These are phyloP conservation scores for Neurospora tetraspora DNA, from an alignment of 495 filamentous ascomycete species.

Conservation along the genomic window DNA sequence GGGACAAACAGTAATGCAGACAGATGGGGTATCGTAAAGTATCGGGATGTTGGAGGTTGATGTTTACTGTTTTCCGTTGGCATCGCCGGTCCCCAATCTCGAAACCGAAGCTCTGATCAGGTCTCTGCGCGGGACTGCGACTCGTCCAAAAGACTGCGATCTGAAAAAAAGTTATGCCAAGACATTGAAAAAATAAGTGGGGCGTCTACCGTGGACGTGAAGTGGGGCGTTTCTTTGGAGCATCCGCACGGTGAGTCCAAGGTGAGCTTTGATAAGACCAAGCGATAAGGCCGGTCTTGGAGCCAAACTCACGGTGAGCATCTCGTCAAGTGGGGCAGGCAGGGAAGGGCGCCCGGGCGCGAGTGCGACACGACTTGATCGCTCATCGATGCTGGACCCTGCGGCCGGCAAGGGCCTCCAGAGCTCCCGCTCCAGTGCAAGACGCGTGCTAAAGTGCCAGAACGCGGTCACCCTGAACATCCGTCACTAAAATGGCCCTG, in stretches of 20 bases:
- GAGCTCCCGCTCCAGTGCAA: not conserved
- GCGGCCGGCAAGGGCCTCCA: not conserved
- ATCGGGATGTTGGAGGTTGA: not conserved
- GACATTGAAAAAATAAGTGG: slow-evolving; percentile 16
- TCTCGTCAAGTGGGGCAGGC: not conserved
- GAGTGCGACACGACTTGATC: not conserved
- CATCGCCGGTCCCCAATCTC: slow-evolving; percentile 4
- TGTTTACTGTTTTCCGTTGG: not conserved
- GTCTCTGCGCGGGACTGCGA: not conserved
- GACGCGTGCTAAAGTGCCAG: not conserved
- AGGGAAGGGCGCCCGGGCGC: not conserved
- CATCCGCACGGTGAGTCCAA: not conserved
- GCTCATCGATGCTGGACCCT: too few species aligned
- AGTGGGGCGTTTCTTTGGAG: not conserved
- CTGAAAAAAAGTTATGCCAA: slow-evolving; percentile 18
- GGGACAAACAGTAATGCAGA: not conserved
- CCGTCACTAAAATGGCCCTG: not conserved
- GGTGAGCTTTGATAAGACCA: not conserved
- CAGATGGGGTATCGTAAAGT: not conserved
- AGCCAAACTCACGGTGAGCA: not conserved
- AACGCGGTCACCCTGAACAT: not conserved
- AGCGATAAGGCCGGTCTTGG: not conserved
- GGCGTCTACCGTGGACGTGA: not conserved
- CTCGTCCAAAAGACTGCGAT: not conserved
- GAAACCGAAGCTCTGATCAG: slow-evolving; percentile 1